Evolutionary conservation across 495 filamentous ascomycete genomes (phyloP).

Genomic region (Xylaria flabelliformis): DNA sequence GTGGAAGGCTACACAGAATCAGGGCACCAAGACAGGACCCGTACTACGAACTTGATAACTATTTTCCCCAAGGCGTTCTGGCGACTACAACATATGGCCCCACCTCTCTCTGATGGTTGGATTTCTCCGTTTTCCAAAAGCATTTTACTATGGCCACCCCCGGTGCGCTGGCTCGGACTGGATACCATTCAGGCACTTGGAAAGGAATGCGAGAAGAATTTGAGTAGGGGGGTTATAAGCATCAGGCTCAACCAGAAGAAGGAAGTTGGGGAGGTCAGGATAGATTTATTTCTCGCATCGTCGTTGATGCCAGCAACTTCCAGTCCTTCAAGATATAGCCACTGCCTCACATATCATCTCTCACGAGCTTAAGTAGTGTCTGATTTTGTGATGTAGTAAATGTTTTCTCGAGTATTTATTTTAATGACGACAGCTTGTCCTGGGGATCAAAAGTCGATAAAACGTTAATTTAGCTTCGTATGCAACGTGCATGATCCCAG

Average conservation of each 20-base stretch:
- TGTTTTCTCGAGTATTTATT: not conserved
- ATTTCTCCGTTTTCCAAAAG: not conserved
- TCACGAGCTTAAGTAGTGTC: not conserved
- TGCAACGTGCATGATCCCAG: not conserved
- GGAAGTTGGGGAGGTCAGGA: slow-evolving; percentile 1
- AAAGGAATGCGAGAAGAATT: not conserved
- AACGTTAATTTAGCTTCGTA: not conserved
- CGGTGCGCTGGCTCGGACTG: slow-evolving; percentile 23
- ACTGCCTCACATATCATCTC: slow-evolving; percentile 19
- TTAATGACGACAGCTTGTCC: not conserved
- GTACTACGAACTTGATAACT: slow-evolving; percentile 16
- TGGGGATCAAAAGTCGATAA: not conserved
- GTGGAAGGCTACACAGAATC: slow-evolving; percentile 14
- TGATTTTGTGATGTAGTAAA: slow-evolving; percentile 4
- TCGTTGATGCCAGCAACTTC: not conserved
- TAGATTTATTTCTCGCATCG: slow-evolving; percentile 22
- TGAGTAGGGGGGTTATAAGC: not conserved
- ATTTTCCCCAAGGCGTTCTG: slow-evolving; percentile 24
- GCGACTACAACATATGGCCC: slow-evolving; percentile 11
- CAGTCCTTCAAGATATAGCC: slow-evolving; percentile 28
- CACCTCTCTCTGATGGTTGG: slow-evolving; percentile 11
- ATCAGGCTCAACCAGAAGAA: not conserved
- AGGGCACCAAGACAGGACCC: slow-evolving; percentile 3
- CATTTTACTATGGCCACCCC: not conserved
- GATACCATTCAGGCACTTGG: slow-evolving; percentile 17